These are phyloP conservation scores for Didymella lethalis DNA, from an alignment of 2,329 filamentous ascomycete species.

Conservation along the genomic window DNA sequence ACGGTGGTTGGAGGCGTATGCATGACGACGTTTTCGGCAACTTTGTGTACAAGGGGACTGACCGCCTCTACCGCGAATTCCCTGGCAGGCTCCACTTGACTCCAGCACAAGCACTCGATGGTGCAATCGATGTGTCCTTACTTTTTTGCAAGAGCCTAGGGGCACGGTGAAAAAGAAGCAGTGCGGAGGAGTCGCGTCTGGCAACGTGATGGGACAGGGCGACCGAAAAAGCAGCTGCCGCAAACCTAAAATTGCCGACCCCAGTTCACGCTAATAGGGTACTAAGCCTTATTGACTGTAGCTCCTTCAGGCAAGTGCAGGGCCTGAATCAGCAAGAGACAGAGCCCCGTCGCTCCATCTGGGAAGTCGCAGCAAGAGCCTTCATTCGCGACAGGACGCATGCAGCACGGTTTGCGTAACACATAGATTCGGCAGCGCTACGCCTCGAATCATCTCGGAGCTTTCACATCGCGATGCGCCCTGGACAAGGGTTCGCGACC, in stretches of 20 bases:
- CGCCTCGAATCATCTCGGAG: constrained; percentile 34
- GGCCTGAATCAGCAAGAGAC: constrained; percentile 20
- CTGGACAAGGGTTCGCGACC: constrained; percentile 49
- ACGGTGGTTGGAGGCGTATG: constrained; percentile 43
- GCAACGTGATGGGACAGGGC: constrained; percentile 21
- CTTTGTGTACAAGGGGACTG: constrained; percentile 32
- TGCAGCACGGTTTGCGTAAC: constrained; percentile 40
- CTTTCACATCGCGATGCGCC: constrained; percentile 32
- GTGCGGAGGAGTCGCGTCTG: constrained; percentile 19
- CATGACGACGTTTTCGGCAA: constrained; percentile 42
- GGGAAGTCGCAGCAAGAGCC: constrained; percentile 30
- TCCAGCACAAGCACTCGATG: constrained; percentile 5
- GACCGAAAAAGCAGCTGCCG: constrained; percentile 29
- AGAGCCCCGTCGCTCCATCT: constrained; percentile 18
- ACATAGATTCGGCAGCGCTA: constrained; percentile 34
- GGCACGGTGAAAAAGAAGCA: constrained; percentile 8
- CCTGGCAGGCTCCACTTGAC: constrained; percentile 5
- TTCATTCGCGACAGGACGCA: constrained; percentile 27
- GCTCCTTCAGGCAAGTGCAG: constrained; percentile 13
- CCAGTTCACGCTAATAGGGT: constrained; percentile 33
- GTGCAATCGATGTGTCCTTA: constrained; percentile 13
- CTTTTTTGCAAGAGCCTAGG: constrained; percentile 1
- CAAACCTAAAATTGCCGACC: constrained; percentile 41
- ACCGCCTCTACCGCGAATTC: constrained; percentile 36
- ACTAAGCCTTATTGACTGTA: constrained; percentile 24